These are phyloP conservation scores for Fusarium sp. DNA, from an alignment of 2,329 filamentous ascomycete genomes.

Conservation along the genomic window DNA sequence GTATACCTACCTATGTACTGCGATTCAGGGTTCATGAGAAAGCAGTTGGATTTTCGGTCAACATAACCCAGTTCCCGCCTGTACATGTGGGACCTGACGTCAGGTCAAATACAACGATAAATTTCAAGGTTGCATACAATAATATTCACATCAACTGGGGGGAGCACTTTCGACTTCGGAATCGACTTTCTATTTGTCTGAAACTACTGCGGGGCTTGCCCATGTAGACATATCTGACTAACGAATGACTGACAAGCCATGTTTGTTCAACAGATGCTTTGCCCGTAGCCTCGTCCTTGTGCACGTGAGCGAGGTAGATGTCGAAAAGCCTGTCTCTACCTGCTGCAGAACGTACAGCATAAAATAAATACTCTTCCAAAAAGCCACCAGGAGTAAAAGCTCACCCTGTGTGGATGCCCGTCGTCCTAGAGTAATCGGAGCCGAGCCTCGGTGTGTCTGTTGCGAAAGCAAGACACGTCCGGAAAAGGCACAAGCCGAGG, in stretches of 20 bases:
- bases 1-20: not conserved
- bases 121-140: not conserved
- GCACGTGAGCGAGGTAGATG: constrained; percentile 38
- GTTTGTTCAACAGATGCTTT: constrained; percentile 42
- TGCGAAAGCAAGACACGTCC: constrained; percentile 40
- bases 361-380: constrained; percentile 46
- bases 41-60: not conserved
- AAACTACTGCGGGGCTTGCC: constrained; percentile 52
- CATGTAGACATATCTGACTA: constrained; percentile 45
- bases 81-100: constrained; percentile 11
- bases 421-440: constrained; percentile 49
- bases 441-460: constrained; percentile 48
- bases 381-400: constrained; percentile 42
- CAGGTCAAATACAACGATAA: constrained; percentile 1
- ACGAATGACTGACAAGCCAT: constrained; percentile 52
- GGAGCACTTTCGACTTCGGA: constrained; percentile 27
- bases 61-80: not conserved
- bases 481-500: constrained; percentile 47
- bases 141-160: constrained; percentile 10
- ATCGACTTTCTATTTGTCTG: constrained; percentile 47
- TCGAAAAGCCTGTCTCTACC: constrained; percentile 12
- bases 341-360: constrained; percentile 38
- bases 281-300: constrained; percentile 48
- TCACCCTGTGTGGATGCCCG: constrained; percentile 49
- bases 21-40: not conserved